These are phyloP conservation scores for Cercospora beticola DNA, from an alignment of 2,329 filamentous ascomycete species.

Conservation along the genomic window DNA sequence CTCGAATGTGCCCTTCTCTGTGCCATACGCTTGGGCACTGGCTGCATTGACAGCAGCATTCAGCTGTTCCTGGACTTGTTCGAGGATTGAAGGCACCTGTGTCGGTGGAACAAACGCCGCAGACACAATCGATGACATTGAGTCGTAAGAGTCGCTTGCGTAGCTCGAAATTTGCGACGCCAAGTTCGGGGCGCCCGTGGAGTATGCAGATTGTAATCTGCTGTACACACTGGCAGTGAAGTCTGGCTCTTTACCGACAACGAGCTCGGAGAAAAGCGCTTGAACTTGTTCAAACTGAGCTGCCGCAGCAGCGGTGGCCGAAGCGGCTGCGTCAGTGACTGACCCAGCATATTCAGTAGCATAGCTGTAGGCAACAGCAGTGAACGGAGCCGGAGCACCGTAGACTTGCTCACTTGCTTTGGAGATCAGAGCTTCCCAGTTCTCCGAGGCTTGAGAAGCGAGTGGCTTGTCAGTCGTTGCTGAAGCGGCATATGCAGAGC, in stretches of 20 bases:
- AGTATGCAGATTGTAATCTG: slow-evolving; percentile 69
- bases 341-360: slow-evolving; percentile 61
- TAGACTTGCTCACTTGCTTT: slow-evolving; percentile 70
- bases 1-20: slow-evolving; percentile 54
- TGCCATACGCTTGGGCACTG: slow-evolving; percentile 58
- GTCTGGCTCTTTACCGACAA: slow-evolving; percentile 73
- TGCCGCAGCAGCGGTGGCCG: slow-evolving; percentile 59
- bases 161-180: slow-evolving; percentile 55
- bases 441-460: slow-evolving; percentile 58
- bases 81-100: slow-evolving; percentile 57
- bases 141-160: slow-evolving; percentile 49
- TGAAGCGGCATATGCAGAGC: slow-evolving; percentile 47
- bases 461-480: slow-evolving; percentile 53
- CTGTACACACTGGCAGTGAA: slow-evolving; percentile 79
- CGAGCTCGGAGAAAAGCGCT: slow-evolving; percentile 71
- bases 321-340: slow-evolving; percentile 62
- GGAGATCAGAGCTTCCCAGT: slow-evolving; percentile 64
- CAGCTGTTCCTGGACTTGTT: slow-evolving; percentile 57
- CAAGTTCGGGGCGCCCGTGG: slow-evolving; percentile 61
- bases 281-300: slow-evolving; percentile 69
- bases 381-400: slow-evolving; percentile 58
- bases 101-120: slow-evolving; percentile 59
- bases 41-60: slow-evolving; percentile 60
- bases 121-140: slow-evolving; percentile 48
- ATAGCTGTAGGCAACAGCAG: slow-evolving; percentile 49